phyloP scores from a whole-genome alignment of 805 yeast genomes.

The Lipomyces mesembrius region DNA sequence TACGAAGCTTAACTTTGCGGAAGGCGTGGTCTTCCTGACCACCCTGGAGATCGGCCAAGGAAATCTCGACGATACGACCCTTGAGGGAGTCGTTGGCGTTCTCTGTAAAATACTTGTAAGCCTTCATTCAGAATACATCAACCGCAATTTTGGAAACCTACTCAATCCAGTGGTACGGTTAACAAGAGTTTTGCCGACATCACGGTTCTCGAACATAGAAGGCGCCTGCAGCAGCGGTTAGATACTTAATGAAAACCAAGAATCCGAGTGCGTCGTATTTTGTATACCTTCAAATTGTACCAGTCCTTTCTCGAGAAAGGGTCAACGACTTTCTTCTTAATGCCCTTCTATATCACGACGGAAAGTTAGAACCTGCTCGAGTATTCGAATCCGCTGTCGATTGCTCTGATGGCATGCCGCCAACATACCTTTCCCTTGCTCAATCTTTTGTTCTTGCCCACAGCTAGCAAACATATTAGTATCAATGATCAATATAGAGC shows the following conservation, averaged over 20 bases:
- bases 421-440: conserved; percentile 64
- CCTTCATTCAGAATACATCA: neutral
- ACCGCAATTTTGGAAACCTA: conserved; percentile 1
- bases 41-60: conserved; percentile 90
- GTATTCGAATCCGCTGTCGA: conserved; percentile 58
- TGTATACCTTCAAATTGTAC: conserved; percentile 46
- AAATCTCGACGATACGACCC: conserved; percentile 96
- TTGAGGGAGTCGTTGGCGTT: conserved; percentile 97
- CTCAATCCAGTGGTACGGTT: conserved; percentile 96
- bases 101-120: conserved; percentile 48
- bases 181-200: conserved; percentile 97
- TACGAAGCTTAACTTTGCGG: conserved; percentile 97
- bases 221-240: conserved; percentile 69
- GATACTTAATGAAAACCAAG: neutral
- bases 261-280: neutral
- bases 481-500: neutral
- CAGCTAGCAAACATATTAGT: conserved; percentile 58
- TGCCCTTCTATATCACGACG: conserved; percentile 65
- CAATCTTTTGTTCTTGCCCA: conserved; percentile 84
- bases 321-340: conserved; percentile 99
- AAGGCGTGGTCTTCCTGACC: conserved; percentile 98
- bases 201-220: conserved; percentile 97
- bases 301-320: conserved; percentile 99
- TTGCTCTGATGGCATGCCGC: neutral
- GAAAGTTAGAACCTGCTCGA: conserved; percentile 46